These are phyloP conservation scores for Mycena amicta DNA, from an alignment of 768 basidiomycete species.

Conservation along the genomic window DNA sequence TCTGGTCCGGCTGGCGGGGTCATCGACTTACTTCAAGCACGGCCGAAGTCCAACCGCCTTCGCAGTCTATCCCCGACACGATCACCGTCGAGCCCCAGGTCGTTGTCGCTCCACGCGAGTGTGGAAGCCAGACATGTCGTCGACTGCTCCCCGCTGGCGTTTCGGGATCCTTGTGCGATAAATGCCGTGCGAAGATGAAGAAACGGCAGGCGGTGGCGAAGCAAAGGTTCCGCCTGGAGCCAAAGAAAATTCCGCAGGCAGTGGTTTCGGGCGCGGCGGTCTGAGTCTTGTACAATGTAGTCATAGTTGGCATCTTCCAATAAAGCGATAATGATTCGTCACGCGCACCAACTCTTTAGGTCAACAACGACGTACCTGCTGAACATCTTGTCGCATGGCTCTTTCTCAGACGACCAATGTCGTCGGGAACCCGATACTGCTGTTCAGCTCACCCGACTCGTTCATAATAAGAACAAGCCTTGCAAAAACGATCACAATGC, in stretches of 20 bases:
- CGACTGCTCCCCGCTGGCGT: slow-evolving; percentile 33
- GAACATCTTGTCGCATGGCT: background rate
- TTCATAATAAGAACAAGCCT: background rate
- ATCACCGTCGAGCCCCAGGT: too few species aligned
- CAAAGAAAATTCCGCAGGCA: slow-evolving; percentile 27
- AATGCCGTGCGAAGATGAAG: slow-evolving; percentile 47
- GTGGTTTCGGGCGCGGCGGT: background rate
- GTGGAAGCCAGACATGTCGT: slow-evolving; percentile 41
- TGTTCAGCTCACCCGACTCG: background rate
- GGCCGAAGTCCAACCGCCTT: too few species aligned
- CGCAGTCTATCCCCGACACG: too few species aligned
- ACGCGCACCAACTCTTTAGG: too few species aligned
- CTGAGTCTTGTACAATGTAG: background rate
- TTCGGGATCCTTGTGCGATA: slow-evolving; percentile 41
- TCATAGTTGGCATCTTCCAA: too few species aligned
- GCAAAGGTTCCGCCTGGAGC: slow-evolving; percentile 48
- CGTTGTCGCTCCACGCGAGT: slow-evolving; percentile 23
- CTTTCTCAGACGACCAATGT: background rate
- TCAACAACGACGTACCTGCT: too few species aligned
- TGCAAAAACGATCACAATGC: too few species aligned
- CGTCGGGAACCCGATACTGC: too few species aligned
- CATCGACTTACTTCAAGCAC: background rate
- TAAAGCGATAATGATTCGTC: too few species aligned
- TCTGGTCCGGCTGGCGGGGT: background rate
- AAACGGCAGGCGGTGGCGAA: slow-evolving; percentile 46